Conservation (phyloP, 495 filamentous ascomycete species). For the Penicillium pulvis region DNA sequence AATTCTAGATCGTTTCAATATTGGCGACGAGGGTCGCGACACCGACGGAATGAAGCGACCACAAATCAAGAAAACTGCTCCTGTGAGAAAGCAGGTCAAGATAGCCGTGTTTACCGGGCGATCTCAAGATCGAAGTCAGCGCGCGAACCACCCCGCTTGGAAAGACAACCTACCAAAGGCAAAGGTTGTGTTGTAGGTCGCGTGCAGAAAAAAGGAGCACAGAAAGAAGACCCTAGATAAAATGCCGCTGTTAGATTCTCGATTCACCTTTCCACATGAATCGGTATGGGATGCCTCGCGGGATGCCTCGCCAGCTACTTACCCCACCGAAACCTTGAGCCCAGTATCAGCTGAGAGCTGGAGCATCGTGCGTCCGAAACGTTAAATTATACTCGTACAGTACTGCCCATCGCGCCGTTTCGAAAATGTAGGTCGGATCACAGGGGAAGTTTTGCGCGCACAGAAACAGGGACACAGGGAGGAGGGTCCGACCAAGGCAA, state of each 20-base stretch:
- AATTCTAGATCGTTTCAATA: conserved; percentile 18
- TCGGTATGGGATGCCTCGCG: conserved; percentile 2
- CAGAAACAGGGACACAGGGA: conserved; percentile 2
- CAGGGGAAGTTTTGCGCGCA: background rate
- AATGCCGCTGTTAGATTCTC: conserved; percentile 14
- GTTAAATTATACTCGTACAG: conserved; percentile 7
- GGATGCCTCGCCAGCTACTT: conserved; percentile 20
- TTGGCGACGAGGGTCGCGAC: conserved; percentile 21
- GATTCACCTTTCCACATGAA: background rate
- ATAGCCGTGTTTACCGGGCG: conserved; percentile 44
- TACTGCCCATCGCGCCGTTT: conserved; percentile 20
- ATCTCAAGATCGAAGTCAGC: conserved; percentile 31
- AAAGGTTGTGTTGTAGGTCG: conserved; percentile 42
- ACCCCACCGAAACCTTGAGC: conserved; percentile 43
- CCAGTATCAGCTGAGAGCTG: conserved; percentile 38
- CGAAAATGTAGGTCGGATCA: conserved; percentile 1
- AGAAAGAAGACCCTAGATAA: conserved; percentile 37
- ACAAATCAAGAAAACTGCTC: conserved; percentile 33
- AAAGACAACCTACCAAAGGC: conserved; percentile 39
- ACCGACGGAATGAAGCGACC: conserved; percentile 30
- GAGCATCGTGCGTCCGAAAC: conserved; percentile 30
- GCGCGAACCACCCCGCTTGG: background rate
- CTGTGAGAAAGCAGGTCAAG: conserved; percentile 40
- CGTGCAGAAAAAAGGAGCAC: conserved; percentile 36
- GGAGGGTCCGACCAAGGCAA: conserved; percentile 7